Conservation (phyloP, 2,329 filamentous ascomycete species). For the Penicillium sp. region DNA sequence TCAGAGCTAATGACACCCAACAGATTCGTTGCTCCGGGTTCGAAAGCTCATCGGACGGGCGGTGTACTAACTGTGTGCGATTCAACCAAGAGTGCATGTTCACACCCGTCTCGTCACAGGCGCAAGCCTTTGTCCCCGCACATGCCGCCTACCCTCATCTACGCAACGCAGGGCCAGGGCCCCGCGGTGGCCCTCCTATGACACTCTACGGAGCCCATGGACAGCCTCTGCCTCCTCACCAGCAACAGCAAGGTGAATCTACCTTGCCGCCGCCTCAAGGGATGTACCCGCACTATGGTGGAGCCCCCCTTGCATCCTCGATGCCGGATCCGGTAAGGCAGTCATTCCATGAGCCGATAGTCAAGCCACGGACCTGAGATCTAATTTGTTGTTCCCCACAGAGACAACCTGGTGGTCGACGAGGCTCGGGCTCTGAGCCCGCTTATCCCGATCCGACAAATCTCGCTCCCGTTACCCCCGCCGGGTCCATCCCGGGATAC, state of each 20-base stretch:
- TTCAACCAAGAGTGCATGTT: conserved; percentile 79
- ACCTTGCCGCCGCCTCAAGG: conserved; percentile 43
- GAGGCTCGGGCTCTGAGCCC: conserved; percentile 46
- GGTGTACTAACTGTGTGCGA: conserved; percentile 70
- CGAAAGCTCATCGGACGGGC: conserved; percentile 69
- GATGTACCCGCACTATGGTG: conserved; percentile 41
- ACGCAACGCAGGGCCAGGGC: conserved; percentile 41
- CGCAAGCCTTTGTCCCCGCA: conserved; percentile 72
- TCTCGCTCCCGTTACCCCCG: conserved; percentile 49
- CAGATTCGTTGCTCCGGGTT: conserved; percentile 77
- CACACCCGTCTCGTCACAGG: conserved; percentile 72
- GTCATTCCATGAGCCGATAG: conserved; percentile 20
- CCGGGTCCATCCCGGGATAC: conserved; percentile 45
- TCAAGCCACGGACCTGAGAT: neutral
- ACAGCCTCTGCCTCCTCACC: conserved; percentile 47
- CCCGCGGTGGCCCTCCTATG: conserved; percentile 37
- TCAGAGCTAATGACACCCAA: neutral
- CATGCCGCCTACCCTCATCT: conserved; percentile 65
- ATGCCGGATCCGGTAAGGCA: conserved; percentile 50
- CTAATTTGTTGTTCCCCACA: conserved; percentile 20
- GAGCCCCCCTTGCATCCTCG: conserved; percentile 38
- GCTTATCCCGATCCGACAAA: conserved; percentile 51
- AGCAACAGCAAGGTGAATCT: conserved; percentile 40
- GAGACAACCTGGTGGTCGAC: conserved; percentile 42
- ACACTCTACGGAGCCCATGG: conserved; percentile 52